Evolutionary conservation across 148 eudicot species (phyloP).

Genomic region (Chenopodium album): DNA sequence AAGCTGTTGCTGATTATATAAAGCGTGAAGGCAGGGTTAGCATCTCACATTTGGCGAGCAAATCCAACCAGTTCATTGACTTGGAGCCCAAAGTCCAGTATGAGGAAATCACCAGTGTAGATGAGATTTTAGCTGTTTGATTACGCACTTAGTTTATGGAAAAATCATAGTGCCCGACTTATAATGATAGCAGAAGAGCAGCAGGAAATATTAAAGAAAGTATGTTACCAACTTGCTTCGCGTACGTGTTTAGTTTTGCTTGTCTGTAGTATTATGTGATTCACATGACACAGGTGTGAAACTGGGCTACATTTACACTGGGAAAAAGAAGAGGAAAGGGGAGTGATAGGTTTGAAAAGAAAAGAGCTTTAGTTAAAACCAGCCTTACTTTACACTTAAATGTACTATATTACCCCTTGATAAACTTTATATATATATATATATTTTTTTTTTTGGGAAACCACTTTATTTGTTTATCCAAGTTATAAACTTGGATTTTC

Average conservation of each 20-base stretch:
- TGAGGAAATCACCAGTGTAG: constrained; percentile 51
- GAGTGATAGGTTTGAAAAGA: neutral
- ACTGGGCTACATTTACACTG: neutral
- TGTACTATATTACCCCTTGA: no score
- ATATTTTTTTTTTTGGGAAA: no score
- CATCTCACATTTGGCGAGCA: constrained; percentile 91
- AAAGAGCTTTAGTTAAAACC: neutral
- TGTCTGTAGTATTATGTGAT: neutral
- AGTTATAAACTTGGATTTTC: no score
- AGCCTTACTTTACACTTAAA: no score
- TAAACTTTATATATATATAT: no score
- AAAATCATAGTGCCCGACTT: neutral
- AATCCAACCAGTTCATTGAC: constrained; percentile 96
- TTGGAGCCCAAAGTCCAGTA: constrained; percentile 75
- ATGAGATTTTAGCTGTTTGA: constrained; percentile 67
- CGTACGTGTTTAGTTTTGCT: constrained; percentile 1
- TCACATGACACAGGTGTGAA: neutral
- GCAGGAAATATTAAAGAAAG: neutral
- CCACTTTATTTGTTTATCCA: no score
- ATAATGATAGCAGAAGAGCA: neutral
- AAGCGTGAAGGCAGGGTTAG: constrained; percentile 88
- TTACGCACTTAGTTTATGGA: neutral
- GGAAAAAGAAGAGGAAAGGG: neutral
- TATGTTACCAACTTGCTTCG: constrained; percentile 10
- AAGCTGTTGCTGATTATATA: constrained; percentile 94